Conservation (phyloP, 2,329 filamentous ascomycete species). For the Apiospora aurea region DNA sequence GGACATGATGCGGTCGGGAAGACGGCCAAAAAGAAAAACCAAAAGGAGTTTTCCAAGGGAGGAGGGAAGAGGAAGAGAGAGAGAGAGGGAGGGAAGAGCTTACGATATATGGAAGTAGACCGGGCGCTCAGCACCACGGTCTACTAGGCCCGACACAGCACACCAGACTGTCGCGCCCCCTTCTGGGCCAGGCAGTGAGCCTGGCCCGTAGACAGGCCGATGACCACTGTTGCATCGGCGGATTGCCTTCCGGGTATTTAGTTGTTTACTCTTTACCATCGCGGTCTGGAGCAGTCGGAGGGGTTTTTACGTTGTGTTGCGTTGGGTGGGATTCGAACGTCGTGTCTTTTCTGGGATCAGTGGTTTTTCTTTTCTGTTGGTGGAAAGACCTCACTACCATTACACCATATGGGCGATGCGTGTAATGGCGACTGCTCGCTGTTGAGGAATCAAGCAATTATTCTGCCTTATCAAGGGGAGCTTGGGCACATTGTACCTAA, state of each 20-base stretch:
- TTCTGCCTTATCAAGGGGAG: constrained; percentile 7
- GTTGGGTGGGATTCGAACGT: constrained; percentile 9
- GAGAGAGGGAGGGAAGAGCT: neutral
- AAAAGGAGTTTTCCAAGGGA: neutral
- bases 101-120: neutral
- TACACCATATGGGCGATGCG: neutral
- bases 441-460: neutral
- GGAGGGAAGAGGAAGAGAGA: no score
- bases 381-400: constrained; percentile 21
- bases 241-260: constrained; percentile 18
- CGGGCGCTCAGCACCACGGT: constrained; percentile 3
- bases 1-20: no score
- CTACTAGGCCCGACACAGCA: constrained; percentile 19
- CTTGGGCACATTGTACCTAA: neutral
- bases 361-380: constrained; percentile 12
- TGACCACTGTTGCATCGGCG: constrained; percentile 16
- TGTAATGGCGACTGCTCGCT: constrained; percentile 18
- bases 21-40: neutral
- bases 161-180: constrained; percentile 20
- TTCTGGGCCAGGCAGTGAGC: neutral
- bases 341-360: constrained; percentile 19
- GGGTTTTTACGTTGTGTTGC: neutral
- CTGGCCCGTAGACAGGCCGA: constrained; percentile 2
- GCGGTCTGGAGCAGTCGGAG: constrained; percentile 18
- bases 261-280: constrained; percentile 18